phyloP scores from a whole-genome alignment of 2,329 filamentous ascomycete species.

The Penicillium sp. region DNA sequence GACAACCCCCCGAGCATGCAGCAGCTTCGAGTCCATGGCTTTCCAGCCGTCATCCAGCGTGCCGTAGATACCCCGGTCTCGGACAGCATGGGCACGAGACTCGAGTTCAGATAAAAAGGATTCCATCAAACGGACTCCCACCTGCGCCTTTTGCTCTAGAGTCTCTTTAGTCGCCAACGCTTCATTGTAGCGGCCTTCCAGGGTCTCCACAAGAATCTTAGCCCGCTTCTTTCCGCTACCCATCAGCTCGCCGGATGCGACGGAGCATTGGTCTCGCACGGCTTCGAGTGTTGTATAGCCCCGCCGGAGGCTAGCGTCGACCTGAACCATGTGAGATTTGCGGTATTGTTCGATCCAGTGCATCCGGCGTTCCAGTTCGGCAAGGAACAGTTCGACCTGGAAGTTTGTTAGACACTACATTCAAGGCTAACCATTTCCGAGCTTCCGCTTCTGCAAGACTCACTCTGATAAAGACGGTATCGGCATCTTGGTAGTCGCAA shows the following conservation, averaged over 20 bases:
- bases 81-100: slow-evolving; percentile 68
- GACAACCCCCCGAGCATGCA: slow-evolving; percentile 66
- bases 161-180: slow-evolving; percentile 78
- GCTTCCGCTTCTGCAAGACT: slow-evolving; percentile 9
- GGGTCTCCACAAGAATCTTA: slow-evolving; percentile 83
- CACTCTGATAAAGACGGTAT: slow-evolving; percentile 43
- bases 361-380: slow-evolving; percentile 77
- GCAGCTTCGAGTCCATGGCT: slow-evolving; percentile 72
- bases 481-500: slow-evolving; percentile 40
- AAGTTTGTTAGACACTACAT: slow-evolving; percentile 4
- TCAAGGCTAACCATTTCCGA: neutral
- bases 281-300: slow-evolving; percentile 81
- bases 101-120: slow-evolving; percentile 81
- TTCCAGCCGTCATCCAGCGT: slow-evolving; percentile 74
- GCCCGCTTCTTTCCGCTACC: slow-evolving; percentile 78
- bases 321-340: slow-evolving; percentile 69
- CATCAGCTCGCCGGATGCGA: slow-evolving; percentile 83
- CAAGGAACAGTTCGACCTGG: slow-evolving; percentile 51
- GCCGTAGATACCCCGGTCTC: slow-evolving; percentile 68
- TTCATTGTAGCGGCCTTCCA: slow-evolving; percentile 82
- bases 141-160: slow-evolving; percentile 82
- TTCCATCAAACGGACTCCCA: slow-evolving; percentile 81
- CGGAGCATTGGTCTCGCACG: slow-evolving; percentile 79
- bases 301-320: slow-evolving; percentile 76
- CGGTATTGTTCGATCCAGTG: slow-evolving; percentile 85